Percentiles rank a stretch among this genome's conserved stretches.
These are phyloP conservation scores for Drosera spatulata DNA, from an alignment of 179 eudicot genomes.

Conservation along the genomic window DNA sequence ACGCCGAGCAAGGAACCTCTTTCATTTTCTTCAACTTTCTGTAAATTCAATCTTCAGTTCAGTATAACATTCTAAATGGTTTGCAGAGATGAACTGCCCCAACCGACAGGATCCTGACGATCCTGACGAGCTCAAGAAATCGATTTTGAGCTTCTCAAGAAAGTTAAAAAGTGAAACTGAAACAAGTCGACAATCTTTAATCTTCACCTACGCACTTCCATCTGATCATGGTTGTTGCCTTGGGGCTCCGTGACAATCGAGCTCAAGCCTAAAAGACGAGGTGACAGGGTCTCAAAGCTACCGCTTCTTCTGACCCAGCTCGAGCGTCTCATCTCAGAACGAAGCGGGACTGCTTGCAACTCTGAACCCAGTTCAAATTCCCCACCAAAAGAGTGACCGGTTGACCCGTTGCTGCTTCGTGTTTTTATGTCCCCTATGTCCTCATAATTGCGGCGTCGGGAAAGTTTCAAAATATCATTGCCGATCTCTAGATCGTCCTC, in stretches of 20 bases:
- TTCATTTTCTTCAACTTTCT: too few relatives aligned
- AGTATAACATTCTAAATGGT: too few relatives aligned
- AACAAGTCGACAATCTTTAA: too few relatives aligned
- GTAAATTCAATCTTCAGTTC: too few relatives aligned
- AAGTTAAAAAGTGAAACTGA: too few relatives aligned
- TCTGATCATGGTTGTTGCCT: not conserved
- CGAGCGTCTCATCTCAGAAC: conserved; percentile 12
- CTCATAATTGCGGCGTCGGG: conserved; percentile 39
- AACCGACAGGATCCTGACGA: too few relatives aligned
- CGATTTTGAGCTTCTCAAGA: too few relatives aligned
- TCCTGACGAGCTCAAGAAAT: too few relatives aligned
- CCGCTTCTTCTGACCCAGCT: conserved; percentile 19
- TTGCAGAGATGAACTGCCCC: too few relatives aligned
- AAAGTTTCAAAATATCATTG: conserved; percentile 49
- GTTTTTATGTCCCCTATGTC: conserved; percentile 34
- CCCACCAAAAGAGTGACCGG: not conserved
- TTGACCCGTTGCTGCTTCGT: conserved; percentile 26
- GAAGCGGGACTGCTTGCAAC: conserved; percentile 13
- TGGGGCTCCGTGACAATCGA: conserved; percentile 16
- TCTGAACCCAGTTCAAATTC: conserved; percentile 26
- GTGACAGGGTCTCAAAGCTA: conserved; percentile 23
- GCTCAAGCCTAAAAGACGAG: conserved; percentile 26
- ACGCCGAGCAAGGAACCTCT: too few relatives aligned
- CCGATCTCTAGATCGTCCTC: conserved; percentile 65
- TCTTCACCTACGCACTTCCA: not conserved